Evolutionary conservation across 306 rosid species (phyloP).

Genomic region (Abrus precatorius): DNA sequence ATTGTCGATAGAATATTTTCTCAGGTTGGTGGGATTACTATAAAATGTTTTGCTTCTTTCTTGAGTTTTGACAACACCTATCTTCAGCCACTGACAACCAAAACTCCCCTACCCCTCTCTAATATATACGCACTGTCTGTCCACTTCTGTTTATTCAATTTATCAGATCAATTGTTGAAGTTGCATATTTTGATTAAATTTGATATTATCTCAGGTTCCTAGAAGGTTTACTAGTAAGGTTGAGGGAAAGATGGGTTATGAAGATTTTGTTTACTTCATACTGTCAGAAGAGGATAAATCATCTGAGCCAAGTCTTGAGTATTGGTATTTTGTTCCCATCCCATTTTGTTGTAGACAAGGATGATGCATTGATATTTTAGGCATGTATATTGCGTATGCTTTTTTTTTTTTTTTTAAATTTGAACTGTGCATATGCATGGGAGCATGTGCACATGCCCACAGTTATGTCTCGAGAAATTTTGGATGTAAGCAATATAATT

Average conservation of each 20-base stretch:
- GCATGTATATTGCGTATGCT: conserved; percentile 15
- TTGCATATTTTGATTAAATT: conserved; percentile 39
- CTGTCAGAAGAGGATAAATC: conserved; percentile 98
- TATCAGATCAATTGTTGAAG: conserved; percentile 47
- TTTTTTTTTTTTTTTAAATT: conserved; percentile 25
- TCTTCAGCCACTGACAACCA: conserved; percentile 29
- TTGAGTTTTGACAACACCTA: conserved; percentile 38
- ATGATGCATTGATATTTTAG: conserved; percentile 21
- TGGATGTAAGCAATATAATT: conserved; percentile 15
- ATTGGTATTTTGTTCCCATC: conserved; percentile 72
- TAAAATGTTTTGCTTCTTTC: conserved; percentile 43
- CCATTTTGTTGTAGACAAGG: conserved; percentile 17
- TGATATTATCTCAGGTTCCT: conserved; percentile 69
- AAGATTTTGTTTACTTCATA: conserved; percentile 98
- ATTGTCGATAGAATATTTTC: conserved; percentile 99
- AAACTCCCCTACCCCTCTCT: conserved; percentile 15
- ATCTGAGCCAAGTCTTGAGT: conserved; percentile 97
- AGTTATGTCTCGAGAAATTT: conserved; percentile 19
- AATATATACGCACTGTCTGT: background rate
- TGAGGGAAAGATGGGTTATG: conserved; percentile 99
- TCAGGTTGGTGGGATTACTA: conserved; percentile 73
- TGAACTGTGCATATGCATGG: conserved; percentile 6
- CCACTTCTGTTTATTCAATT: conserved; percentile 5
- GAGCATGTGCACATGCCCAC: background rate
- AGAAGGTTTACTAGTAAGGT: conserved; percentile 94